Percentiles rank a stretch among this genome's conserved stretches.
phyloP scores from a whole-genome alignment of 352 stramenopile species.

The Elongisporangium undulatum region DNA sequence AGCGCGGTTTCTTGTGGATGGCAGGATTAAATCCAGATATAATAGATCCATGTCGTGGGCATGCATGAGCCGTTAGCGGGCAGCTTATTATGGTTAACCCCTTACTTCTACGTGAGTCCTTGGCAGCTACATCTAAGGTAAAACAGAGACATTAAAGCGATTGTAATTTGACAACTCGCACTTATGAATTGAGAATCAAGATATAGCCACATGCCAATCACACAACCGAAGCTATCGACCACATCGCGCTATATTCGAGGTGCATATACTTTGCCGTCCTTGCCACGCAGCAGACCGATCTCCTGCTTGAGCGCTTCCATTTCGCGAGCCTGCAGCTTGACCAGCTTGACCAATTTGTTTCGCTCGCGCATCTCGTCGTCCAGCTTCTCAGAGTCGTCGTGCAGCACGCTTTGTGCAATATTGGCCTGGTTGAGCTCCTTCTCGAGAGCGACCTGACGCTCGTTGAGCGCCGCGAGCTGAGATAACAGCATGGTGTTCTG shows the following conservation, averaged over 20 bases:
- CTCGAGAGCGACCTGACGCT: conserved; percentile 80
- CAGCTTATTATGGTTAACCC: no score
- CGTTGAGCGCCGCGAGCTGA: conserved; percentile 71
- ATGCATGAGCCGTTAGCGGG: no score
- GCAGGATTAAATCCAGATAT: no score
- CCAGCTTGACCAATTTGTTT: conserved; percentile 85
- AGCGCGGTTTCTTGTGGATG: no score
- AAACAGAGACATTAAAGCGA: no score
- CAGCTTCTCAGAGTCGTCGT: conserved; percentile 43
- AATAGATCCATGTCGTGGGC: no score
- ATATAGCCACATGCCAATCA: no score
- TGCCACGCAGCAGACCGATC: conserved; percentile 79
- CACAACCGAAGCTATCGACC: not conserved
- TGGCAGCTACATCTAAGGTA: no score
- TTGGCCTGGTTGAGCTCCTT: conserved; percentile 76
- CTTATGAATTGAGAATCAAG: no score
- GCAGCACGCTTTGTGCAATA: conserved; percentile 31
- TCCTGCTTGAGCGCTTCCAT: conserved; percentile 90
- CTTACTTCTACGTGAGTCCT: no score
- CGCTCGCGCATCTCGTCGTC: conserved; percentile 84
- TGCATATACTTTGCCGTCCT: conserved; percentile 76
- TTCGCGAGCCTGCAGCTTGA: conserved; percentile 90
- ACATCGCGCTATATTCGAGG: conserved; percentile 21
- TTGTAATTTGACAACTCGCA: no score
- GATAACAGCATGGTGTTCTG: conserved; percentile 82